Percentiles rank a stretch among this genome's conserved stretches.
These are phyloP conservation scores for Trichoderma parareesei DNA, from an alignment of 495 filamentous ascomycete species.

Conservation along the genomic window DNA sequence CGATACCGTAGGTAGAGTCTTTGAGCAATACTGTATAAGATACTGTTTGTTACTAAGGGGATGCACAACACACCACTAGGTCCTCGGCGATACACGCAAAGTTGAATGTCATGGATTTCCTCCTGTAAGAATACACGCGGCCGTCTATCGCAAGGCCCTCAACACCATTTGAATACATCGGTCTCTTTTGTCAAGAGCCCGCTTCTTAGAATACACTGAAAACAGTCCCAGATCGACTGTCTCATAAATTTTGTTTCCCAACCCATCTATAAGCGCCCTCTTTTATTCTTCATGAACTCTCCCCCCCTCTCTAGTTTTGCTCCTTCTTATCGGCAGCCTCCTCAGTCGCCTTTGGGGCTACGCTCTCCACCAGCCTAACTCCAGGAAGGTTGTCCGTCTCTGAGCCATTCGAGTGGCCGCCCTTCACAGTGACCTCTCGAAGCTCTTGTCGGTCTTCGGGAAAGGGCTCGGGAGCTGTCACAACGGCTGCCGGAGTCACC, in stretches of 20 bases:
- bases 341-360: not conserved
- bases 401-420: not conserved
- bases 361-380: not conserved
- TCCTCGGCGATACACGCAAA: not conserved
- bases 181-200: not conserved
- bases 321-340: not conserved
- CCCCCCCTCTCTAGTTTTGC: not conserved
- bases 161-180: not conserved
- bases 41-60: no score
- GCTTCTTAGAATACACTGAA: not conserved
- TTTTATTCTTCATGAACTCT: not conserved
- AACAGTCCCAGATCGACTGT: not conserved
- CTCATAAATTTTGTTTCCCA: not conserved
- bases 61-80: no score
- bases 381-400: slow-evolving; percentile 5
- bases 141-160: not conserved
- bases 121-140: not conserved
- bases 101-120: not conserved
- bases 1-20: no score
- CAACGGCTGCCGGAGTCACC: not conserved
- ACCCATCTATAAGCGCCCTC: not conserved
- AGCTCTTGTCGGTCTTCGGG: not conserved
- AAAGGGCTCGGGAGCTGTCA: not conserved
- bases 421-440: not conserved
- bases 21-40: no score